These are phyloP conservation scores for Claviceps fusiformis DNA, from an alignment of 2,329 filamentous ascomycete genomes.

Conservation along the genomic window DNA sequence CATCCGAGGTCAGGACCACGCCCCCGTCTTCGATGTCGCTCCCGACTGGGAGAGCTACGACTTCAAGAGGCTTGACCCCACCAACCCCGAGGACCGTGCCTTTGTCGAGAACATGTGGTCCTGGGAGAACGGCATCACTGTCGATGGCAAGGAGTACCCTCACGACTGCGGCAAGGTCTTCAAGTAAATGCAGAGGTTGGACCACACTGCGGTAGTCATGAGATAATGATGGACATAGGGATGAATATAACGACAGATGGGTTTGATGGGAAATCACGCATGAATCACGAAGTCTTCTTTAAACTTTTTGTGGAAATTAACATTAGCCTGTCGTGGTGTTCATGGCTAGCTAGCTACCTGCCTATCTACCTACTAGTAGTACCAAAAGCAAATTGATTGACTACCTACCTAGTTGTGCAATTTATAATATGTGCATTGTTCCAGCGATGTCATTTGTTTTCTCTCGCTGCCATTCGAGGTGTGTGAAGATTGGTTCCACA, in stretches of 20 bases:
- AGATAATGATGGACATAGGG: not conserved
- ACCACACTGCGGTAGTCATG: conserved; percentile 6
- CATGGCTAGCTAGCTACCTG: too few relatives aligned
- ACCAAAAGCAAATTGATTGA: not conserved
- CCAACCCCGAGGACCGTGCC: conserved; percentile 69
- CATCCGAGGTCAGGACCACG: conserved; percentile 77
- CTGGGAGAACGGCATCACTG: conserved; percentile 73
- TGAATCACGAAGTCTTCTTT: not conserved
- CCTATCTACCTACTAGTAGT: not conserved
- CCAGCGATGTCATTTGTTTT: too few relatives aligned
- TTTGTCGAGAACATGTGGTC: conserved; percentile 80
- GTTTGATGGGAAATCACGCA: conserved; percentile 11
- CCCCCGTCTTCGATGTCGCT: conserved; percentile 87
- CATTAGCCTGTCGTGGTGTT: too few relatives aligned
- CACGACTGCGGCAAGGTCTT: conserved; percentile 95
- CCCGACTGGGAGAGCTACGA: conserved; percentile 94
- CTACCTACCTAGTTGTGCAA: too few relatives aligned
- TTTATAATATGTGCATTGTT: too few relatives aligned
- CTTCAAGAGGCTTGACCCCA: conserved; percentile 92
- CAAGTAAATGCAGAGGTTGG: conserved; percentile 54
- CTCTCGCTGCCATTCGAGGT: too few relatives aligned
- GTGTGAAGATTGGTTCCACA: too few relatives aligned
- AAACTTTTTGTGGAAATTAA: not conserved
- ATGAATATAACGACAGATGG: conserved; percentile 4
- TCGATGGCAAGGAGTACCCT: conserved; percentile 77